Evolutionary conservation across 257 asterid genomes (phyloP).

Genomic region (Phtheirospermum japonicum): DNA sequence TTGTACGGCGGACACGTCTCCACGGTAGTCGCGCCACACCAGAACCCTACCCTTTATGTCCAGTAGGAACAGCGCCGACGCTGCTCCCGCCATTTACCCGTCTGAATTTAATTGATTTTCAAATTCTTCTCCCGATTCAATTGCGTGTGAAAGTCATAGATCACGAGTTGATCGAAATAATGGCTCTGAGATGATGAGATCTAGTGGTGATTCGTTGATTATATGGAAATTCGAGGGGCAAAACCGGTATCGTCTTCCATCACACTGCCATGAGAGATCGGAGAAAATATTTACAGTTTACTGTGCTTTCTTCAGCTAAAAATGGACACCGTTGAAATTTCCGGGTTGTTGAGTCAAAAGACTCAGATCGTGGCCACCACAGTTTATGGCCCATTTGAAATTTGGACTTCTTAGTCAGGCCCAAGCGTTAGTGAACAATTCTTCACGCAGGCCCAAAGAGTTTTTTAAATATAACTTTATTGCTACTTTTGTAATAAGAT

Average conservation of each 20-base stretch:
- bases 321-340: slow-evolving; percentile 25
- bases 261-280: slow-evolving; percentile 22
- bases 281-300: slow-evolving; percentile 8
- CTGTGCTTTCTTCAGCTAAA: slow-evolving; percentile 30
- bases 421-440: neutral
- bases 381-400: slow-evolving; percentile 12
- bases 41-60: slow-evolving; percentile 93
- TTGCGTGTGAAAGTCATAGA: slow-evolving; percentile 30
- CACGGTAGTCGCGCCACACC: slow-evolving; percentile 99
- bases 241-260: slow-evolving; percentile 21
- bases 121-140: slow-evolving; percentile 23
- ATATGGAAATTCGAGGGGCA: slow-evolving; percentile 18
- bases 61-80: slow-evolving; percentile 99
- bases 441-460: slow-evolving; percentile 6
- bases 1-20: slow-evolving; percentile 81
- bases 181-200: slow-evolving; percentile 39
- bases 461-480: too few species aligned
- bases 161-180: slow-evolving; percentile 32
- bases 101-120: slow-evolving; percentile 20
- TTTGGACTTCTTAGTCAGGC: slow-evolving; percentile 14
- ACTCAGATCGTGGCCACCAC: slow-evolving; percentile 15
- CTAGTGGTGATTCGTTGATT: slow-evolving; percentile 28
- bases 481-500: too few species aligned
- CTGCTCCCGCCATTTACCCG: slow-evolving; percentile 85
- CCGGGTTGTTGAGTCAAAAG: slow-evolving; percentile 23